Evolutionary conservation across 2,329 filamentous ascomycete species (phyloP), one percentile per base, ranked within the genome.

Genomic region (Fusarium aywerte): DNA sequence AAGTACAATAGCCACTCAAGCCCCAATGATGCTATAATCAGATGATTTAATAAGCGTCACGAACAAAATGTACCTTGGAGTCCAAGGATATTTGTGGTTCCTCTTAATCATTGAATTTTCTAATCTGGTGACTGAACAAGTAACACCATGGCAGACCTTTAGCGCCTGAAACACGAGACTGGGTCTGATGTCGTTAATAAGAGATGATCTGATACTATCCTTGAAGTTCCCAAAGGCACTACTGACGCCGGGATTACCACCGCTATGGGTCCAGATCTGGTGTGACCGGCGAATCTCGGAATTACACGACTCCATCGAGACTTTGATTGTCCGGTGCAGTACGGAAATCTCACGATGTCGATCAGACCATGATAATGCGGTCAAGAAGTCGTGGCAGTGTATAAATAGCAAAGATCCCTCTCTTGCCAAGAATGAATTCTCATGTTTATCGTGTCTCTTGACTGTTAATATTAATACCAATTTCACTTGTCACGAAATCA

Each of bases 31-130:
- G 4, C 16, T 2, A 36, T 16, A 11, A 29, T 48, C 29, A 23
- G 32, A 23, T 18, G 29, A 48, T 35, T 7, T 25, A 5, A n/a
- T 13, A 13, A 25, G 11, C 45, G 21, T 36, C 31, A 36, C 13
- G n/a, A 35, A 48, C 13, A 12, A 4, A 25, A 16, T 16, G n/a
- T 15, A 16, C 21, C 9, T 25, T 18, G 15, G 15, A 25, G 25
- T 8, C 12, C 35, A 11, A 16, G 25, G 16, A 18, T 5, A 4
- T 15, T 5, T 35, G 5, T 25, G 9, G 12, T 8, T 36, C 32
- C 35, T 25, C 15, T 33, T 7, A 7, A 15, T 18, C 4, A 10
- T 40, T 49, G 23, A 74, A 85, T 87, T 82, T 65, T 67, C 33
- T 36, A 8, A 11, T 32, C 48, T 27, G 35, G n/a, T 33, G 48